A percentile compares a stretch with the other conserved stretches of the same genome.
Conservation (phyloP, 2,329 filamentous ascomycete genomes). For the Nemania serpens region DNA sequence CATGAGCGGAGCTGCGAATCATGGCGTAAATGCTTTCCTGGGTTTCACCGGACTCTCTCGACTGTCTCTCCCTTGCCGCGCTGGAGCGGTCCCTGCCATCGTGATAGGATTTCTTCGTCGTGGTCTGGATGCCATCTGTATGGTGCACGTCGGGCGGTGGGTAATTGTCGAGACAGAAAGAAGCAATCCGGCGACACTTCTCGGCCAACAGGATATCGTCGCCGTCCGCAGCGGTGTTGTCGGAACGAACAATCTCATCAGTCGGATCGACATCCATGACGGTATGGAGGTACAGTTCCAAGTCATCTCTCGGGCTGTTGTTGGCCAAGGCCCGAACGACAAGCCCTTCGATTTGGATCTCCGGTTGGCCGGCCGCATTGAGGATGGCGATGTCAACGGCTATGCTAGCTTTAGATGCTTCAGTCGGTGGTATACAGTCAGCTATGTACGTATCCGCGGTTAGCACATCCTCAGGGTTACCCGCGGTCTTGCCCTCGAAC, state of each 20-base stretch:
- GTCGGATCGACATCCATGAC: conserved; percentile 49
- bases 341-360: conserved; percentile 40
- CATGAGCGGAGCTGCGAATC: conserved; percentile 42
- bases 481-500: conserved; percentile 25
- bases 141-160: not conserved
- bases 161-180: conserved; percentile 34
- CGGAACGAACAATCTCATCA: conserved; percentile 41
- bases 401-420: conserved; percentile 40
- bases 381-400: conserved; percentile 36
- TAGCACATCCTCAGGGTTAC: conserved; percentile 34
- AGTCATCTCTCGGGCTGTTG: conserved; percentile 37
- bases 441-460: conserved; percentile 41
- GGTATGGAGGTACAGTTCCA: conserved; percentile 40
- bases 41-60: conserved; percentile 34
- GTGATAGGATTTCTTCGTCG: not conserved
- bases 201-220: conserved; percentile 40
- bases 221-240: not conserved
- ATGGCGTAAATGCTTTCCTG: conserved; percentile 39
- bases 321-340: conserved; percentile 37
- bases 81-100: not conserved
- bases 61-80: conserved; percentile 9
- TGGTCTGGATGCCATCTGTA: not conserved
- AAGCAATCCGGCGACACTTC: conserved; percentile 44
- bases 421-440: conserved; percentile 18
- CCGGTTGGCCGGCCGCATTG: conserved; percentile 36